Evolutionary conservation across 2,329 filamentous ascomycete species (phyloP).

Genomic region (Paecilomyces dactylethromorphus): DNA sequence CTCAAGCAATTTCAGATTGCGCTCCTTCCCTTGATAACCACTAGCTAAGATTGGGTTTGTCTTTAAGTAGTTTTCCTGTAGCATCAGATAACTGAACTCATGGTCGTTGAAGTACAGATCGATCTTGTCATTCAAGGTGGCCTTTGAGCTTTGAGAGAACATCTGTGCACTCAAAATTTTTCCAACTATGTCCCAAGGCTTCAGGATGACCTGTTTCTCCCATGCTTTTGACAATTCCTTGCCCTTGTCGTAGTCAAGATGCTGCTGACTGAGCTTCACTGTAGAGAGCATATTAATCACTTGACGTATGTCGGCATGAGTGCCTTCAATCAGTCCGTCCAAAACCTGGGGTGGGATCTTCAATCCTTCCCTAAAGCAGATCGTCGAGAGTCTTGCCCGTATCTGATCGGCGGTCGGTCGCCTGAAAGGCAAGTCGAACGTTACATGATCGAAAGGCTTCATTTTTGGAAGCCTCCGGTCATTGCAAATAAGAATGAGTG

Average conservation of each 20-base stretch:
- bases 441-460: slow-evolving; percentile 89
- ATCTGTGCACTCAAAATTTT: slow-evolving; percentile 86
- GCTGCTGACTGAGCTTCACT: slow-evolving; percentile 75
- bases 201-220: slow-evolving; percentile 95
- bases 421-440: slow-evolving; percentile 79
- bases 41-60: slow-evolving; percentile 66
- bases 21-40: slow-evolving; percentile 59
- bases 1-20: slow-evolving; percentile 76
- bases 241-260: slow-evolving; percentile 75
- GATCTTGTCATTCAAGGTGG: slow-evolving; percentile 93
- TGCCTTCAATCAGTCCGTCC: slow-evolving; percentile 91
- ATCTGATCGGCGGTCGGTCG: slow-evolving; percentile 88
- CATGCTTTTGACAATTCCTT: slow-evolving; percentile 96
- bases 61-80: slow-evolving; percentile 94
- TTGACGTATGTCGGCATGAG: slow-evolving; percentile 90
- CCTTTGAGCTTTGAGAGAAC: slow-evolving; percentile 75
- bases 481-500: slow-evolving; percentile 96
- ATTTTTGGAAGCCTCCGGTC: slow-evolving; percentile 90
- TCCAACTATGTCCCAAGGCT: slow-evolving; percentile 95
- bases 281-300: slow-evolving; percentile 98
- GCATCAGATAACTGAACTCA: slow-evolving; percentile 94
- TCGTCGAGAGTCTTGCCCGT: slow-evolving; percentile 85
- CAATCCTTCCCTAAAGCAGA: slow-evolving; percentile 84
- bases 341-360: slow-evolving; percentile 78
- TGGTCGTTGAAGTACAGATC: slow-evolving; percentile 99